Conservation (phyloP, 2,329 filamentous ascomycete genomes). For the Colletotrichum sp. region DNA sequence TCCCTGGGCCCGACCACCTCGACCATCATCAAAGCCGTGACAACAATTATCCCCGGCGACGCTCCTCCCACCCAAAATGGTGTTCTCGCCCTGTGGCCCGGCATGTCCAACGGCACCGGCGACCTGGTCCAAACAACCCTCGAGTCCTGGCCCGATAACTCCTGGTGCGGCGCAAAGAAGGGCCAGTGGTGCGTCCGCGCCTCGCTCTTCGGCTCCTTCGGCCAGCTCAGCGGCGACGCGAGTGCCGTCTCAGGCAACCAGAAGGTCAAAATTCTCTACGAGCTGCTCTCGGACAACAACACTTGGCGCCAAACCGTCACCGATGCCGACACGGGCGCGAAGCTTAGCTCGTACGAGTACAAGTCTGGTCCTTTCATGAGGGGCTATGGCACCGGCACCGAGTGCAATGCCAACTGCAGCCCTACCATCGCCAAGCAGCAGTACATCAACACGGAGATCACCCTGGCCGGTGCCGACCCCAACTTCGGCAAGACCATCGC, state of each 20-base stretch:
- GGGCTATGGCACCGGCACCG: slow-evolving; percentile 42
- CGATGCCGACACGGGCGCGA: slow-evolving; percentile 37
- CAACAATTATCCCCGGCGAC: slow-evolving; percentile 42
- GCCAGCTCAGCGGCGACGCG: slow-evolving; percentile 30
- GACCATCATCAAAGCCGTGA: slow-evolving; percentile 42
- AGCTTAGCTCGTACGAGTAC: slow-evolving; percentile 36
- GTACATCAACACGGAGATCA: slow-evolving; percentile 26
- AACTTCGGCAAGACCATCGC: neutral
- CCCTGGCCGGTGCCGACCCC: neutral
- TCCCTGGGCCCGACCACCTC: slow-evolving; percentile 10
- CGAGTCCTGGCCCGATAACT: slow-evolving; percentile 43
- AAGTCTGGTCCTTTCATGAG: slow-evolving; percentile 41
- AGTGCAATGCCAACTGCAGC: slow-evolving; percentile 40
- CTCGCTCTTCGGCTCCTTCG: slow-evolving; percentile 38
- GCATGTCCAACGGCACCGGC: slow-evolving; percentile 49
- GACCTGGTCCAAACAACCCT: slow-evolving; percentile 46
- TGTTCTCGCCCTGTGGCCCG: slow-evolving; percentile 46
- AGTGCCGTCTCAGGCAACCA: neutral
- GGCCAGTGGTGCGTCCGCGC: slow-evolving; percentile 43
- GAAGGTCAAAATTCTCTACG: slow-evolving; percentile 21
- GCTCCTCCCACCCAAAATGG: slow-evolving; percentile 41
- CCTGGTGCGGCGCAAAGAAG: slow-evolving; percentile 42
- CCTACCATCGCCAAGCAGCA: slow-evolving; percentile 39
- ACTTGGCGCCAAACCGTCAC: slow-evolving; percentile 34
- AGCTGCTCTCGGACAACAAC: slow-evolving; percentile 25